Evolutionary conservation across 352 stramenopile species (phyloP), one percentile per base, ranked within the genome.

Genomic region (Phytophthora hybrid): DNA sequence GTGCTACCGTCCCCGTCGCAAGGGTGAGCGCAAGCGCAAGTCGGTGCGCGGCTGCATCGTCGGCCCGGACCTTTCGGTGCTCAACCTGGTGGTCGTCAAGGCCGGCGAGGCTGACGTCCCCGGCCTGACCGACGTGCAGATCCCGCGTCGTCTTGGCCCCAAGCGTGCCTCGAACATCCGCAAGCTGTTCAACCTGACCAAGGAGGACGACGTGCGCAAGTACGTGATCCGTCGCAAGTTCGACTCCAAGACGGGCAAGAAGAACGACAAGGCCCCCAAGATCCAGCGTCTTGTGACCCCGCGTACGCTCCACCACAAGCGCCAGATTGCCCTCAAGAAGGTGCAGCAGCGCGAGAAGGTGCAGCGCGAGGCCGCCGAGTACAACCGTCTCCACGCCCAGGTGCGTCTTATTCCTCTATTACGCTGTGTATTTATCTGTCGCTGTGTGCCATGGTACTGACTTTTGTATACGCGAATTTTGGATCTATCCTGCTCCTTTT

Each of bases 141-240:
- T 95, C 75, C 98, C 98, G 69, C 97, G 98, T 89, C 97, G 98
- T 84, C 93, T 99, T 55, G 98, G 98, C 68, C 98, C 98, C 72
- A 99, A 99, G 97, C 95, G 98, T 81, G 98, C 98, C 69, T 99
- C 97, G 87, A 99, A 99, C 87, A 99, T 99, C 88, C 98, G 98
- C 82, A 99, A 99, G 90, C 86, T 99, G 72, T 99, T 99, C 92
- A 99, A 99, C 93, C 91, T 99, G 77, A 96, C 89, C 83, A 99
- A 99, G 94, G 97, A 99, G 59, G 98, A 99, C 83, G 98, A 99
- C 90, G 97, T 99, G 41, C 90, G 95, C 70, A 99, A 99, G 91
- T 99, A 99, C 85, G 98, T 99, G 46, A 99, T 99, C 79, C 87
- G 91, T 70, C 97, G 98, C 83, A 98, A 97, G 77, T 99, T 99